Evolutionary conservation across 768 basidiomycete genomes (phyloP).

Genomic region (Tephrocybe sp.): DNA sequence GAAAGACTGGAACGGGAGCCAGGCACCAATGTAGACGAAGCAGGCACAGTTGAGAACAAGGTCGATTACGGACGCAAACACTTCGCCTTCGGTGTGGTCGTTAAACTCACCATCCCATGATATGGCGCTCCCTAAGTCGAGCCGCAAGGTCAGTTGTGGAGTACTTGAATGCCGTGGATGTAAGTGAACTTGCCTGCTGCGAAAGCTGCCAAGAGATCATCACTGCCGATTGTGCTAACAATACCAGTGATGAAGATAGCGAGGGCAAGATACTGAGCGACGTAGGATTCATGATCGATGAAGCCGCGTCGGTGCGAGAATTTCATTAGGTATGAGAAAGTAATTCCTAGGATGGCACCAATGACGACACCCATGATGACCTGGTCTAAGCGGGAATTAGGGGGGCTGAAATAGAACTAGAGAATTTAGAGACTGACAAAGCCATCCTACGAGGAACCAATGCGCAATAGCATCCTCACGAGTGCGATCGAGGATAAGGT

Average conservation of each 20-base stretch:
- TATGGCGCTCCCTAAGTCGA: slow-evolving; percentile 43
- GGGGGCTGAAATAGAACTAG: not conserved
- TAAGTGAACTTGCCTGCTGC: slow-evolving; percentile 55
- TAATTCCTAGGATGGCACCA: slow-evolving; percentile 59
- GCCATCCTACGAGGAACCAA: slow-evolving; percentile 87
- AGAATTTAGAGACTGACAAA: slow-evolving; percentile 47
- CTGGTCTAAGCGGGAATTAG: slow-evolving; percentile 66
- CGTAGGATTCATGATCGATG: slow-evolving; percentile 82
- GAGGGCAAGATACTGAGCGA: slow-evolving; percentile 80
- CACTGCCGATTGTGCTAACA: slow-evolving; percentile 76
- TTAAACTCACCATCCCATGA: slow-evolving; percentile 91
- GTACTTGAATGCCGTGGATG: not conserved
- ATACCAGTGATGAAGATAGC: slow-evolving; percentile 75
- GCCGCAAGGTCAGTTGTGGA: slow-evolving; percentile 12
- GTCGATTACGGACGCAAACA: slow-evolving; percentile 90
- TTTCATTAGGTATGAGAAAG: slow-evolving; percentile 74
- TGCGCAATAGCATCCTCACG: slow-evolving; percentile 66
- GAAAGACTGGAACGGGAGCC: slow-evolving; percentile 70
- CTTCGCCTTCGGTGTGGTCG: slow-evolving; percentile 76
- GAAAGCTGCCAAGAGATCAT: slow-evolving; percentile 90
- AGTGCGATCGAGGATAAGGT: slow-evolving; percentile 73
- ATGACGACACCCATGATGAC: slow-evolving; percentile 73
- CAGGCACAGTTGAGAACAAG: slow-evolving; percentile 80
- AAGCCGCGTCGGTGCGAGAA: slow-evolving; percentile 61
- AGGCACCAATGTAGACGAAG: slow-evolving; percentile 88